These are phyloP conservation scores for Theobroma grandiflorum DNA, from an alignment of 441 rosid genomes.

Conservation along the genomic window DNA sequence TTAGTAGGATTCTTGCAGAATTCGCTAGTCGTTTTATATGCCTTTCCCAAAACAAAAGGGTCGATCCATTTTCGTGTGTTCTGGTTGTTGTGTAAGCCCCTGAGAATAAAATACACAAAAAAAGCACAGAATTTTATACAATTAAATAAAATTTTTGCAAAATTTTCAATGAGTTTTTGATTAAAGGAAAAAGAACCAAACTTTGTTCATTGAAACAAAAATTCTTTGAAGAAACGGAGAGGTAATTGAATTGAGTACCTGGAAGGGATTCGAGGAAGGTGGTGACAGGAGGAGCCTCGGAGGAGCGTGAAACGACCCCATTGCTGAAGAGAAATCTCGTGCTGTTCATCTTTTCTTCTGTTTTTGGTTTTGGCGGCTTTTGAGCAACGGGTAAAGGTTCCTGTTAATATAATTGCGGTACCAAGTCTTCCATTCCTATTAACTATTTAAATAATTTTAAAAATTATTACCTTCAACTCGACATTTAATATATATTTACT, in stretches of 20 bases:
- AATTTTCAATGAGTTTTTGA: neutral
- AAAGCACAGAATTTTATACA: neutral
- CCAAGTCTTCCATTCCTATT: too few relatives aligned
- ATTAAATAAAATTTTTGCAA: neutral
- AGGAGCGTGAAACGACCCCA: constrained; percentile 48
- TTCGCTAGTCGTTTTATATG: constrained; percentile 62
- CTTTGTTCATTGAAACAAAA: neutral
- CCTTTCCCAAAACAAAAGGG: constrained; percentile 74
- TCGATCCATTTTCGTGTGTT: constrained; percentile 57
- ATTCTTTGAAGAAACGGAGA: neutral
- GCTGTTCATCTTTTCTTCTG: constrained; percentile 18
- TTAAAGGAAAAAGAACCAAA: neutral
- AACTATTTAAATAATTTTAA: too few relatives aligned
- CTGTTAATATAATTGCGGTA: too few relatives aligned
- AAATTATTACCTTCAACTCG: too few relatives aligned
- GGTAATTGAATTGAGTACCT: constrained; percentile 37
- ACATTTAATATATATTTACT: too few relatives aligned
- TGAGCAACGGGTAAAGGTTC: neutral
- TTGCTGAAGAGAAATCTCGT: constrained; percentile 57
- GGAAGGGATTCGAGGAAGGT: constrained; percentile 70
- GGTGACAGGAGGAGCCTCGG: constrained; percentile 60
- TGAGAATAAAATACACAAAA: constrained; percentile 9
- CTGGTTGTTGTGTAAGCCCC: constrained; percentile 91
- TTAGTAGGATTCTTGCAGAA: constrained; percentile 60
- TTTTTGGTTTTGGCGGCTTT: neutral